Conservation (phyloP, 164 flowering plant genomes). For the Berberis vulgaris region DNA sequence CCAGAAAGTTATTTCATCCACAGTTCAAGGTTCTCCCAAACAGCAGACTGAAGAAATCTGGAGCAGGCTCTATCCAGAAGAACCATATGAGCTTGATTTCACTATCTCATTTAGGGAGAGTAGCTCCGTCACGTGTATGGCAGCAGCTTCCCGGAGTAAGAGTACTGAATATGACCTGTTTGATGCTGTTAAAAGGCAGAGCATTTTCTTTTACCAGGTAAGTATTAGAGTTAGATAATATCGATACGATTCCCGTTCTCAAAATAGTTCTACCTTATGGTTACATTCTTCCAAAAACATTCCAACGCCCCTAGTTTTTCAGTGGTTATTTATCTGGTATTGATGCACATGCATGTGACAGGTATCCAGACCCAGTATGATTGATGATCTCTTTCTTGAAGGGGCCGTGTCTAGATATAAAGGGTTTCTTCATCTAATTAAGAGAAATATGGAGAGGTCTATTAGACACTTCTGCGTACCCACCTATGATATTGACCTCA, state of each 20-base stretch:
- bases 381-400: slow-evolving; percentile 53
- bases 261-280: no score
- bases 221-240: neutral
- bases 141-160: slow-evolving; percentile 8
- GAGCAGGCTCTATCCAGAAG: slow-evolving; percentile 59
- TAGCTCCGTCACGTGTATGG: slow-evolving; percentile 15
- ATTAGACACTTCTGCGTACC: slow-evolving; percentile 72
- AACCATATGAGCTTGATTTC: slow-evolving; percentile 56
- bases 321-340: no score
- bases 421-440: slow-evolving; percentile 81
- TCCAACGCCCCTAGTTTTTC: no score
- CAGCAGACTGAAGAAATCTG: slow-evolving; percentile 60
- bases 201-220: slow-evolving; percentile 86
- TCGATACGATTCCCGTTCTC: no score
- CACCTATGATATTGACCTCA: slow-evolving; percentile 91
- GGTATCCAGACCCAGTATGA: slow-evolving; percentile 70
- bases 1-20: slow-evolving; percentile 41
- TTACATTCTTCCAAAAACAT: no score
- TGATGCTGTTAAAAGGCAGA: slow-evolving; percentile 77
- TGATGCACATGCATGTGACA: slow-evolving; percentile 14
- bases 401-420: slow-evolving; percentile 83
- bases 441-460: slow-evolving; percentile 65
- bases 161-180: slow-evolving; percentile 64
- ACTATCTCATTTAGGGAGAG: slow-evolving; percentile 14
- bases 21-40: slow-evolving; percentile 35